A percentile compares a stretch with the other conserved stretches of the same genome.
phyloP scores from a whole-genome alignment of 2,329 filamentous ascomycete species.

The Mycogone perniciosa region DNA sequence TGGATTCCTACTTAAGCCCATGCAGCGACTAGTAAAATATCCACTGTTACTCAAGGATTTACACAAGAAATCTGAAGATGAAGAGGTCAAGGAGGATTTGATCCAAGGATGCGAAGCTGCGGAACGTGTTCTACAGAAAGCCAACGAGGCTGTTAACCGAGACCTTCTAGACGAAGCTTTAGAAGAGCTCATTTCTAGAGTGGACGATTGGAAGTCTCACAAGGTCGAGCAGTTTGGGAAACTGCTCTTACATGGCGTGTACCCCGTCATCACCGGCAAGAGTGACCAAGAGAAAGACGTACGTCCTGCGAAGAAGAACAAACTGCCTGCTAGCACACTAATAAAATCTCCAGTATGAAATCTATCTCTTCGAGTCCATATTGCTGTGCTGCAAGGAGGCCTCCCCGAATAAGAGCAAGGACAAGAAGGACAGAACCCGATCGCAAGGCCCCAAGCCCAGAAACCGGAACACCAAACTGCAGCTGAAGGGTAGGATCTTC shows the following conservation, averaged over 20 bases:
- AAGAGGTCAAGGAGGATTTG: slow-evolving; percentile 65
- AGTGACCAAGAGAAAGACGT: slow-evolving; percentile 91
- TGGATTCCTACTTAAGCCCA: slow-evolving; percentile 91
- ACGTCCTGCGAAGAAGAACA: slow-evolving; percentile 26
- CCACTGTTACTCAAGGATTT: slow-evolving; percentile 86
- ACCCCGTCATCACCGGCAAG: slow-evolving; percentile 83
- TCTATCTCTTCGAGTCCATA: slow-evolving; percentile 94
- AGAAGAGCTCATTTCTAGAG: slow-evolving; percentile 70
- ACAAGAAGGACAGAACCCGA: slow-evolving; percentile 62
- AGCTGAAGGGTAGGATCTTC: slow-evolving; percentile 95
- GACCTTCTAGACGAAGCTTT: slow-evolving; percentile 80
- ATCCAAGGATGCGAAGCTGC: slow-evolving; percentile 72
- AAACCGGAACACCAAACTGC: slow-evolving; percentile 71
- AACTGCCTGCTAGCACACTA: not conserved
- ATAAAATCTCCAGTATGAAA: slow-evolving; percentile 67
- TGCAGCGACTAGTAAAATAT: slow-evolving; percentile 93
- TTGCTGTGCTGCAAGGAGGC: slow-evolving; percentile 95
- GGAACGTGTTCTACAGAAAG: slow-evolving; percentile 72
- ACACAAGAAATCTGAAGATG: slow-evolving; percentile 74
- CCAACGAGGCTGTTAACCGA: slow-evolving; percentile 85
- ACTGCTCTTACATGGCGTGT: slow-evolving; percentile 79
- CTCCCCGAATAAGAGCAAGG: slow-evolving; percentile 74
- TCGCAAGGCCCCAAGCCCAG: slow-evolving; percentile 50
- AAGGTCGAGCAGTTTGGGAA: slow-evolving; percentile 87
- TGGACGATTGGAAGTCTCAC: slow-evolving; percentile 97